Evolutionary conservation across 345 rosid genomes (phyloP), one percentile per base, ranked within the genome.

Genomic region (Gossypium stocksii): DNA sequence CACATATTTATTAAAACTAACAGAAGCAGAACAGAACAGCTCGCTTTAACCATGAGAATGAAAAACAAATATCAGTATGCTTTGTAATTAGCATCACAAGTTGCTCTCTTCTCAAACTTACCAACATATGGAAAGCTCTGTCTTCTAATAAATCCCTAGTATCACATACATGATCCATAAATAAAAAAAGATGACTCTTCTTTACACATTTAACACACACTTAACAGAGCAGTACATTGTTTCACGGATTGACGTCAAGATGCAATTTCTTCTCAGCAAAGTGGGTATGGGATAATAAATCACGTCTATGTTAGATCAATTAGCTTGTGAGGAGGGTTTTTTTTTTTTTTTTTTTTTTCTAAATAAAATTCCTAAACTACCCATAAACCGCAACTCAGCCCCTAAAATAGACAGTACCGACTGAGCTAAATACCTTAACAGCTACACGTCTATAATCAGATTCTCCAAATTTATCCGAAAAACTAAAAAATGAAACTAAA

Each of bases 241-340:
- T 34, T 34, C 41, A 34, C 41, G 41, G 41, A 34, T 34, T 4
- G 41, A 34, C 1, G 41, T 34, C 41, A 34, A 1, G 41, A 34
- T 34, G 97, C 72, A 82, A 90, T 77, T 77, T 92, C 80, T 92
- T 86, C 70, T 85, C 85, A 6, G 98, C 98, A 49, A 83, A 83
- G 69, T 90, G 99, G 98, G 88, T 93, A 60, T 87, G 75, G 62
- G 93, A 91, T 73, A 91, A 91, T 57, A 81, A 80, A 63, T 82
- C 96, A 83, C 74, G 81, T 91, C 80, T 82, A 87, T 90, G 87
- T 89, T 96, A 8, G 93, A 88, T 44, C 91, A 93, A 77, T 80
- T 89, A 81, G 89, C 96, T 59, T 90, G 97, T 70, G 81, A 84
- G 83, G 88, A 90, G 7, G 41, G 0, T 3, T 3, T 3, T 29